These are phyloP conservation scores for Polytrichum formosum DNA, from an alignment of 225 moss, liverwort and hornwort species.

Conservation along the genomic window DNA sequence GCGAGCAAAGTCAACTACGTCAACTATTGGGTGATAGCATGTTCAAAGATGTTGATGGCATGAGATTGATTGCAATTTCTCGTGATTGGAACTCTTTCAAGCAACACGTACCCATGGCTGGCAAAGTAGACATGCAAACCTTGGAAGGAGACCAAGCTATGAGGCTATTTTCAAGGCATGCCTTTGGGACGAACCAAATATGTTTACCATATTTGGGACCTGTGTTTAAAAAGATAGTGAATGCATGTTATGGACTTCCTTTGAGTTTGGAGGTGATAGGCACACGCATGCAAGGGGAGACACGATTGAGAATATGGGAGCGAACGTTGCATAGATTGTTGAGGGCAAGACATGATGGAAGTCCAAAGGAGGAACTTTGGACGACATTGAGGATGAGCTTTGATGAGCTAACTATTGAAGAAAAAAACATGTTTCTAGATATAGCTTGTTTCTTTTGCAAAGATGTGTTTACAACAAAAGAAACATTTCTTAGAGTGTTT, in stretches of 20 bases:
- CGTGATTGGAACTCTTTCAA: slow-evolving; percentile 1
- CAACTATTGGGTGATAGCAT: not conserved
- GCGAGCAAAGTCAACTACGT: not conserved
- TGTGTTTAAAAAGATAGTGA: slow-evolving; percentile 2
- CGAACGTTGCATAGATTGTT: not conserved
- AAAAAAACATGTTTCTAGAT: slow-evolving; percentile 1
- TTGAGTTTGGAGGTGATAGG: slow-evolving; percentile 14
- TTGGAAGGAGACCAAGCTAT: not conserved
- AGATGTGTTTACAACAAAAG: not conserved
- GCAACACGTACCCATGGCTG: not conserved
- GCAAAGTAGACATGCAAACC: slow-evolving; percentile 7
- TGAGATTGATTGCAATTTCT: not conserved
- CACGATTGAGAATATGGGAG: slow-evolving; percentile 3
- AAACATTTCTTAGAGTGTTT: not conserved
- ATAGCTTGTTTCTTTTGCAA: slow-evolving; percentile 2
- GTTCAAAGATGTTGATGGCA: not conserved
- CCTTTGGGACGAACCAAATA: not conserved
- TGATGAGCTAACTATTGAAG: slow-evolving; percentile 2
- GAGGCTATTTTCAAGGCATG: slow-evolving; percentile 1
- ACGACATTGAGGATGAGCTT: slow-evolving; percentile 6
- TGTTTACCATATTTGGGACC: not conserved
- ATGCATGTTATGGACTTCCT: slow-evolving; percentile 4
- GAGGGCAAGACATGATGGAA: slow-evolving; percentile 3
- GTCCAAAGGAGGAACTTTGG: slow-evolving; percentile 1
- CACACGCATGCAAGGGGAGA: not conserved